Evolutionary conservation across 2,329 filamentous ascomycete genomes (phyloP).

Genomic region (Leptoxyphium fumago): DNA sequence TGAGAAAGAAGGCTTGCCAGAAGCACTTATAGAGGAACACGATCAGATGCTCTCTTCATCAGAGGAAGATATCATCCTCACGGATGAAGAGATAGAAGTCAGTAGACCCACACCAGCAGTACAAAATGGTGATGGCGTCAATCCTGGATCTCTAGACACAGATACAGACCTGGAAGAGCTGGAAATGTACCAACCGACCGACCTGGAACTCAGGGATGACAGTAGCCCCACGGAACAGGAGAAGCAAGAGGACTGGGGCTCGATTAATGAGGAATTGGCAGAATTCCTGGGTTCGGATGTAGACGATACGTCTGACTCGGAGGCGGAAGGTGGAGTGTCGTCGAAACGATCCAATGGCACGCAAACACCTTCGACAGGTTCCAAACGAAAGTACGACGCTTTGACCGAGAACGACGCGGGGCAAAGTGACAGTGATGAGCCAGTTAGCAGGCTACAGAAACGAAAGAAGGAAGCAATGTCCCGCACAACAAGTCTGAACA

Average conservation of each 20-base stretch:
- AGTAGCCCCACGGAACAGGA: slow-evolving; percentile 15
- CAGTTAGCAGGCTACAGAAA: slow-evolving; percentile 31
- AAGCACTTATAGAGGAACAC: slow-evolving; percentile 18
- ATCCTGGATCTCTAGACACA: slow-evolving; percentile 15
- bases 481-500: slow-evolving; percentile 32
- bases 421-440: slow-evolving; percentile 22
- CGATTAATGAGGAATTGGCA: slow-evolving; percentile 53
- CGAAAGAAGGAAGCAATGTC: slow-evolving; percentile 33
- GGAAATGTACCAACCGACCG: slow-evolving; percentile 33
- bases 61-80: slow-evolving; percentile 29
- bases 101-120: slow-evolving; percentile 8
- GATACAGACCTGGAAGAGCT: slow-evolving; percentile 26
- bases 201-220: slow-evolving; percentile 20
- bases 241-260: slow-evolving; percentile 26
- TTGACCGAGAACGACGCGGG: slow-evolving; percentile 18
- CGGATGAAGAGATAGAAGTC: slow-evolving; percentile 23
- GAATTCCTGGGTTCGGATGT: slow-evolving; percentile 52
- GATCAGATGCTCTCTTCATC: slow-evolving; percentile 26
- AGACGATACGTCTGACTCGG: slow-evolving; percentile 36
- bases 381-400: slow-evolving; percentile 20
- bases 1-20: slow-evolving; percentile 10
- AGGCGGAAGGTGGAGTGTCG: slow-evolving; percentile 16
- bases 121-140: slow-evolving; percentile 7
- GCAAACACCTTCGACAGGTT: slow-evolving; percentile 12
- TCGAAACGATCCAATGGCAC: slow-evolving; percentile 2